Base-by-base conservation (phyloP, 139 green algal species). In the Limnomonas spitsbergensis region DNA sequence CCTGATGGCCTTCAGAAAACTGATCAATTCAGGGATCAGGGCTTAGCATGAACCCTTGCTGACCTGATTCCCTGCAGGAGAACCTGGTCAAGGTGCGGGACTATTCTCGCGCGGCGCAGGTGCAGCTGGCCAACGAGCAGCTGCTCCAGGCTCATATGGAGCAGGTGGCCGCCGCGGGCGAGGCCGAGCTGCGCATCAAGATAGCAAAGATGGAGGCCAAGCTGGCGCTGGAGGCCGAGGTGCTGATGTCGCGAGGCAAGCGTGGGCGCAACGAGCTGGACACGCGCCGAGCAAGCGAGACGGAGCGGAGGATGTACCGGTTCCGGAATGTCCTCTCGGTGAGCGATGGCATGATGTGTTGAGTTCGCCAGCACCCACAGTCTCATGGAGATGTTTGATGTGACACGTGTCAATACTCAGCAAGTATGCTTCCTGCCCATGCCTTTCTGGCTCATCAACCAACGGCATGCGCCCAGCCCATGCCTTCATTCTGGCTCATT, bases 151-250 rank as follows among this genome's bases (percentile, higher is more conserved):
- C 77, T 6, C 76, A 86, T 40, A 29, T 78, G 4, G 47, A 61
- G 34, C 38, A 69, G 24, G 56, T 40, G 42, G 6, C 14, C 24
- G 29, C 29, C n/a, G 56, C 56, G 27, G 9, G 4, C 29, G 83
- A 88, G 68, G 80, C 80, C 0, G 83, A 88, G 42, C 42, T 66
- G 32, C 76, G 74, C 38, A 66, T 87, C 35, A 85, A 88, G 69
- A 72, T 87, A 52, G 69, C 73, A 2, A 88, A 86, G 77, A 47
- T 88, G 36, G 67, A 66, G 38, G 66, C 73, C 37, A 88, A 84
- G 69, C 85, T 85, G 68, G 73, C 86, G 56, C 80, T 81, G 39
- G 85, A 90, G 82, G 77, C 85, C 36, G 82, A 90, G 74, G 85
- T 78, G 47, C 74, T 83, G 26, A 38, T 78, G 52, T 83, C 86